phyloP scores from a whole-genome alignment of 495 filamentous ascomycete species.

The Cudoniella acicularis region DNA sequence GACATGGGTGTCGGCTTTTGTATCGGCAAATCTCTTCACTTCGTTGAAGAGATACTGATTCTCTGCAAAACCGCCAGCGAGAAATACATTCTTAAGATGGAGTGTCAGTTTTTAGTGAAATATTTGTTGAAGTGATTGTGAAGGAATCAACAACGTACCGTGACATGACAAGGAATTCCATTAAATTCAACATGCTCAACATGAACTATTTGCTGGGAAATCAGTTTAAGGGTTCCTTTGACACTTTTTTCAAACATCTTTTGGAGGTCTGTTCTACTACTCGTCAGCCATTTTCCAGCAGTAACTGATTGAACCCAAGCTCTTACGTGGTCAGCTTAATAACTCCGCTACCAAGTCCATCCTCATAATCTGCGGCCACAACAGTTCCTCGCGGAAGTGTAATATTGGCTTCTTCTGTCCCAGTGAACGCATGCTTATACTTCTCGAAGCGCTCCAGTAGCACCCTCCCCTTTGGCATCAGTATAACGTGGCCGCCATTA shows the following conservation, averaged over 20 bases:
- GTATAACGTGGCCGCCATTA: slow-evolving; percentile 12
- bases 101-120: background rate
- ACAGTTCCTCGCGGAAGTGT: no score
- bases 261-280: background rate
- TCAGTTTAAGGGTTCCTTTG: background rate
- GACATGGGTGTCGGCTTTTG: background rate
- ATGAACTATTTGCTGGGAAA: background rate
- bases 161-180: background rate
- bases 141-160: no score
- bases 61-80: slow-evolving; percentile 17
- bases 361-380: no score
- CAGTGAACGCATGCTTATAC: slow-evolving; percentile 29
- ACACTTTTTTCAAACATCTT: background rate
- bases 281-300: no score
- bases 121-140: no score
- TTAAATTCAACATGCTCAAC: background rate
- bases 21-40: background rate
- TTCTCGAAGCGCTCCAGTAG: slow-evolving; percentile 27
- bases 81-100: slow-evolving; percentile 11
- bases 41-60: slow-evolving; percentile 10
- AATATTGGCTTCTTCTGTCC: slow-evolving; percentile 19
- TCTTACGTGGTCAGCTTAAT: no score
- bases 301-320: no score
- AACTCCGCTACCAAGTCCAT: no score
- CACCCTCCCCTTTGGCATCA: slow-evolving; percentile 22